Percentiles rank a stretch among this genome's conserved stretches.
phyloP scores from a whole-genome alignment of 495 filamentous ascomycete species.

The Penicillium silybi region DNA sequence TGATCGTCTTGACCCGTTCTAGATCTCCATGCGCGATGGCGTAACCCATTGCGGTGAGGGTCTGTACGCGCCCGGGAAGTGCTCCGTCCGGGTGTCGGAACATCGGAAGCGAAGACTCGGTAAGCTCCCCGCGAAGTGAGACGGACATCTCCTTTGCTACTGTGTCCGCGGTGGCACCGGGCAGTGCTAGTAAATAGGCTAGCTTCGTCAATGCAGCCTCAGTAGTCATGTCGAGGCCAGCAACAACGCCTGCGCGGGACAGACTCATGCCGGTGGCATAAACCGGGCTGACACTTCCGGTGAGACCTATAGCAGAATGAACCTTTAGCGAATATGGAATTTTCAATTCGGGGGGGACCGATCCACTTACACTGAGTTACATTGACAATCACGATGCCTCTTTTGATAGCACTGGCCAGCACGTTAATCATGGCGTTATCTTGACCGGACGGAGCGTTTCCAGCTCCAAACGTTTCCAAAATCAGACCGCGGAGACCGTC shows the following conservation, averaged over 20 bases:
- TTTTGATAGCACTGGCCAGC: slow-evolving; percentile 68
- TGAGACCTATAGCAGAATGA: slow-evolving; percentile 44
- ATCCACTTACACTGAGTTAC: slow-evolving; percentile 78
- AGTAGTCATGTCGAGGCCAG: slow-evolving; percentile 88
- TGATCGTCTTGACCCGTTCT: slow-evolving; percentile 56
- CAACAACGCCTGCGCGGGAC: slow-evolving; percentile 84
- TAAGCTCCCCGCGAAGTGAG: slow-evolving; percentile 82
- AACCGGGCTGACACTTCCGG: slow-evolving; percentile 81
- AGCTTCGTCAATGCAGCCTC: slow-evolving; percentile 94
- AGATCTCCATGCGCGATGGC: slow-evolving; percentile 73
- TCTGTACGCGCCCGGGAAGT: slow-evolving; percentile 42
- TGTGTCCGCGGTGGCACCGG: slow-evolving; percentile 55
- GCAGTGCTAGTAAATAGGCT: slow-evolving; percentile 76
- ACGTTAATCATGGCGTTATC: slow-evolving; percentile 82
- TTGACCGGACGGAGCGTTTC: slow-evolving; percentile 82
- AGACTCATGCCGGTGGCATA: slow-evolving; percentile 89
- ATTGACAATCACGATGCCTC: slow-evolving; percentile 87
- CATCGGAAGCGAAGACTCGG: slow-evolving; percentile 56
- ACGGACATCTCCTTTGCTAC: slow-evolving; percentile 69
- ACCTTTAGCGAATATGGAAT: neutral
- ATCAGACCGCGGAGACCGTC: slow-evolving; percentile 78
- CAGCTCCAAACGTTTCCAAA: slow-evolving; percentile 92
- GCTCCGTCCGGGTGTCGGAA: slow-evolving; percentile 70
- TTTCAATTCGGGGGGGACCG: neutral
- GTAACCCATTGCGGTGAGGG: slow-evolving; percentile 72